phyloP scores from a whole-genome alignment of 768 basidiomycete genomes.

The Russula sp. region DNA sequence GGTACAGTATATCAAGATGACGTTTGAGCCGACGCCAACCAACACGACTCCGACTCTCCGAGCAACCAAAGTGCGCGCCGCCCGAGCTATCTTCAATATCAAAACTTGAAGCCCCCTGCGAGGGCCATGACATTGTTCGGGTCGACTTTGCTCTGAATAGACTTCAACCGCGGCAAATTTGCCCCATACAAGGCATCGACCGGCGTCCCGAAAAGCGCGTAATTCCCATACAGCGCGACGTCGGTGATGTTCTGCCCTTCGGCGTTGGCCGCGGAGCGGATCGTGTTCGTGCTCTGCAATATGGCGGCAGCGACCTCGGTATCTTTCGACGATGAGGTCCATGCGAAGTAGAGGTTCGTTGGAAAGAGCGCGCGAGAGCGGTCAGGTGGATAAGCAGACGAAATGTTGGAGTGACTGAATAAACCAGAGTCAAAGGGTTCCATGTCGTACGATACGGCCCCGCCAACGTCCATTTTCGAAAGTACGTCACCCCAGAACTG shows the following conservation, averaged over 20 bases:
- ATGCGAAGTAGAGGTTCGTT: conserved; percentile 27
- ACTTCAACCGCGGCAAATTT: conserved; percentile 23
- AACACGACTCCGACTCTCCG: background rate
- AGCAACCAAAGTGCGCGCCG: background rate
- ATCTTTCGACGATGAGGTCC: conserved; percentile 10
- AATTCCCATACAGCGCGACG: conserved; percentile 29
- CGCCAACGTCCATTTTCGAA: background rate
- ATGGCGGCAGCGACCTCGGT: background rate
- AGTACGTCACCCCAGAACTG: conserved; percentile 14
- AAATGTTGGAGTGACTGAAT: conserved; percentile 9
- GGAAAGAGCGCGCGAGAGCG: conserved; percentile 28
- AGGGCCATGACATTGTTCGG: conserved; percentile 31
- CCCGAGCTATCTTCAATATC: background rate
- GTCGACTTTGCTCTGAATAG: conserved; percentile 21
- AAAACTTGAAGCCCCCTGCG: conserved; percentile 32
- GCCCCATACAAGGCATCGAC: conserved; percentile 26
- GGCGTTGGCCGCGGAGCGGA: conserved; percentile 17
- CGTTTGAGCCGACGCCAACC: background rate
- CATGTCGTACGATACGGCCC: conserved; percentile 17
- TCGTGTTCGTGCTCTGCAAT: background rate
- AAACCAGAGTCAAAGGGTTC: conserved; percentile 25
- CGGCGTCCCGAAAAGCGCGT: conserved; percentile 29
- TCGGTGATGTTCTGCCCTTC: conserved; percentile 27
- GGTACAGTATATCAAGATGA: background rate
- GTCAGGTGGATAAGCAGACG: conserved; percentile 30